phyloP scores from a whole-genome alignment of 2,329 filamentous ascomycete genomes.

The Exophiala sp. region DNA sequence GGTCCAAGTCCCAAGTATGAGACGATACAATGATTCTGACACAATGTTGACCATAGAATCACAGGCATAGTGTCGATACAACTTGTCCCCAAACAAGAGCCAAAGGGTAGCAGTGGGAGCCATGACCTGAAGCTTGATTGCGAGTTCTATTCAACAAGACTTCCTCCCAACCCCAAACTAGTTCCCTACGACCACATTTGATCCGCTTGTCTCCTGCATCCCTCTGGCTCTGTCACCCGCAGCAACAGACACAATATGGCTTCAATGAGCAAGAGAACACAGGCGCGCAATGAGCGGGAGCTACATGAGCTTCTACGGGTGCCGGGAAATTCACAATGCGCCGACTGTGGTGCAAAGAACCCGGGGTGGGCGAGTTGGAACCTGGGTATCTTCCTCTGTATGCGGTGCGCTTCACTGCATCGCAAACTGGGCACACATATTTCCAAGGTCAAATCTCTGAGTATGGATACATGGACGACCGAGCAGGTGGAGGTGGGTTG shows the following conservation, averaged over 20 bases:
- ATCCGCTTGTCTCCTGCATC: background rate
- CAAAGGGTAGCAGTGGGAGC: background rate
- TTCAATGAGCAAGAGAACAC: slow-evolving; percentile 86
- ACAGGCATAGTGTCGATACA: background rate
- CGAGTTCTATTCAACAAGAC: background rate
- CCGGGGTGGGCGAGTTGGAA: slow-evolving; percentile 99
- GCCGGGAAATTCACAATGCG: slow-evolving; percentile 86
- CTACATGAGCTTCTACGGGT: slow-evolving; percentile 86
- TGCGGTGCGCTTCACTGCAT: slow-evolving; percentile 93
- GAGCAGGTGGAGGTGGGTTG: slow-evolving; percentile 85
- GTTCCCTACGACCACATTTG: background rate
- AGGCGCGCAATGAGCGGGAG: slow-evolving; percentile 89
- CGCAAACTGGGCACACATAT: slow-evolving; percentile 96
- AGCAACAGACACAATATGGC: slow-evolving; percentile 54
- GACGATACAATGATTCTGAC: too few species aligned
- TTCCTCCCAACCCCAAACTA: background rate
- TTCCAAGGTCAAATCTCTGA: slow-evolving; percentile 96
- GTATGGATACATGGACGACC: slow-evolving; percentile 94
- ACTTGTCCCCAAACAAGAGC: background rate
- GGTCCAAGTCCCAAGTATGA: background rate
- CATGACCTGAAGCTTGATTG: slow-evolving; percentile 1
- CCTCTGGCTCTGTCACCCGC: background rate
- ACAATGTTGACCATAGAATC: background rate
- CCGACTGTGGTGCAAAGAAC: slow-evolving; percentile 85
- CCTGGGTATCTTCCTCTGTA: slow-evolving; percentile 93